Evolutionary conservation across 495 filamentous ascomycete genomes (phyloP).

Genomic region (Neurospora pannonica): DNA sequence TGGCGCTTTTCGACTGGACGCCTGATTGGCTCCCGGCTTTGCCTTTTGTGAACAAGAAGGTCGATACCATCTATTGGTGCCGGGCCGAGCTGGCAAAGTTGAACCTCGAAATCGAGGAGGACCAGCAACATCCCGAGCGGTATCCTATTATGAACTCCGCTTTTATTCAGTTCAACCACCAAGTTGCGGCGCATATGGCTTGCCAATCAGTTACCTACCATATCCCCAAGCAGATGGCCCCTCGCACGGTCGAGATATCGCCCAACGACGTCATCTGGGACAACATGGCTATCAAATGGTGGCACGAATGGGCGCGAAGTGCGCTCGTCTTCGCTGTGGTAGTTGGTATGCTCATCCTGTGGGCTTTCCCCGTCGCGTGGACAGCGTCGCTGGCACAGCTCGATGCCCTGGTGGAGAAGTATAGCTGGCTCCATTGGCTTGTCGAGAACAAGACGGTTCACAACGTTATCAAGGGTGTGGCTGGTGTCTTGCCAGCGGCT

Average conservation of each 20-base stretch:
- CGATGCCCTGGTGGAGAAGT: constrained; percentile 50
- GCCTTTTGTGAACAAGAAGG: constrained; percentile 77
- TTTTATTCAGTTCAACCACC: constrained; percentile 97
- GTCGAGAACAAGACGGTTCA: constrained; percentile 41
- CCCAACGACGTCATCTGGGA: constrained; percentile 95
- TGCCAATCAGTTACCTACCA: constrained; percentile 90
- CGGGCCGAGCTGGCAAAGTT: constrained; percentile 79
- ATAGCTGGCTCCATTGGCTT: constrained; percentile 66
- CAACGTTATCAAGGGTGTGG: constrained; percentile 60
- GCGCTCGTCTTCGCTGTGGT: constrained; percentile 57
- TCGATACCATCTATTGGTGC: constrained; percentile 90
- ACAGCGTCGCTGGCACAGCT: constrained; percentile 75
- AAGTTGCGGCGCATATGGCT: constrained; percentile 96
- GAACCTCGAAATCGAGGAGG: constrained; percentile 87
- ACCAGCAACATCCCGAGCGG: constrained; percentile 76
- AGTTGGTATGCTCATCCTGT: constrained; percentile 70
- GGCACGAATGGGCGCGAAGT: constrained; percentile 74
- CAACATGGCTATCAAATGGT: constrained; percentile 96
- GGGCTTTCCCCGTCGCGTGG: constrained; percentile 86
- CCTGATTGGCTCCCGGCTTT: constrained; percentile 65
- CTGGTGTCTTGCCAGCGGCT: constrained; percentile 77
- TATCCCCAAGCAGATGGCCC: constrained; percentile 87
- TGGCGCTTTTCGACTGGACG: constrained; percentile 69
- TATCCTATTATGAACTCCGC: constrained; percentile 96
- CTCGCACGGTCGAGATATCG: constrained; percentile 83